Percentiles rank a stretch among this genome's conserved stretches.
phyloP scores from a whole-genome alignment of 805 yeast genomes.

The Yamadazyma scolyti region DNA sequence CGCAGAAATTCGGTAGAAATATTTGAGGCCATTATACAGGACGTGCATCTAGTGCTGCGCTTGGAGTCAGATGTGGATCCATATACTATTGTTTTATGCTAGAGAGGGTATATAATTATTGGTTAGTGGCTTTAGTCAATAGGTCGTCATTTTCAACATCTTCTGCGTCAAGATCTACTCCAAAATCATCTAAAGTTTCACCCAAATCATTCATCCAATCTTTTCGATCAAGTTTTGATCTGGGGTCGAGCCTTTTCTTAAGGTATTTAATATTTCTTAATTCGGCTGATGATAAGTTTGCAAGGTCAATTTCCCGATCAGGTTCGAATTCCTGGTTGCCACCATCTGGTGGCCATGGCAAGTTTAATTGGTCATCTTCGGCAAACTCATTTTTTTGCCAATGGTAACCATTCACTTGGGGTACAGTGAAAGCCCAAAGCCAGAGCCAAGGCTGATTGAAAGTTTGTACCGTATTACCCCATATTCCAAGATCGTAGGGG shows the following conservation, averaged over 20 bases:
- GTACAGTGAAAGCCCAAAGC: constrained; percentile 68
- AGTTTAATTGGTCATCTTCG: constrained; percentile 53
- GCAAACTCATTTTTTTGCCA: constrained; percentile 55
- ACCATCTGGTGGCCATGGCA: constrained; percentile 96
- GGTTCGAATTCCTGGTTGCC: constrained; percentile 41
- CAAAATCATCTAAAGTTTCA: constrained; percentile 79
- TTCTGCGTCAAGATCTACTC: constrained; percentile 77
- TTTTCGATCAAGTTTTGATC: constrained; percentile 33
- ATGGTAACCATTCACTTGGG: constrained; percentile 56
- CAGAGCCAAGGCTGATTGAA: constrained; percentile 66
- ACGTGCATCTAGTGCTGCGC: too few species aligned
- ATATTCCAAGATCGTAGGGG: constrained; percentile 75
- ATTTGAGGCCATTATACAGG: too few species aligned
- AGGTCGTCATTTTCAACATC: constrained; percentile 17
- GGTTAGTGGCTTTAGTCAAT: constrained; percentile 1
- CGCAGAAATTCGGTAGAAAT: too few species aligned
- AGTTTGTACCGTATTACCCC: constrained; percentile 47
- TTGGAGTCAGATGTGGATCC: too few species aligned
- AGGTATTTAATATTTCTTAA: constrained; percentile 19
- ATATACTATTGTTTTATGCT: too few species aligned
- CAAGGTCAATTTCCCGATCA: constrained; percentile 13
- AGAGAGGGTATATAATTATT: too few species aligned
- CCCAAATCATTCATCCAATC: constrained; percentile 79
- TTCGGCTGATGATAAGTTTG: constrained; percentile 9
- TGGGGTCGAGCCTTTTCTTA: constrained; percentile 32